These are phyloP conservation scores for Saccharomycopsis microspora DNA, from an alignment of 805 yeast species.

Conservation along the genomic window DNA sequence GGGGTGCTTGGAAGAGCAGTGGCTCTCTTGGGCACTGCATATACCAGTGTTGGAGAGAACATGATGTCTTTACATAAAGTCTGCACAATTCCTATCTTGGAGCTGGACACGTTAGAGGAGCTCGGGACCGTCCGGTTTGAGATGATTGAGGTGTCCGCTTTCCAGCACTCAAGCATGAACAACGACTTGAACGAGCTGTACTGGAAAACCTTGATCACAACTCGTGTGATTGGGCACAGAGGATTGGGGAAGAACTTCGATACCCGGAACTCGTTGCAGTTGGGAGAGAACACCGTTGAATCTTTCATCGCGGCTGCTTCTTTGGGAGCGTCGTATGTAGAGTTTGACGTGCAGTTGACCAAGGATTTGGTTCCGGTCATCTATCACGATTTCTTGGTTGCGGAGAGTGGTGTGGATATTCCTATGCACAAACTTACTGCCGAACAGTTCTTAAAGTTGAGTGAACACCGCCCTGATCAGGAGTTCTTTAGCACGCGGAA, in stretches of 20 bases:
- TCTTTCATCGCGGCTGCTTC: slow-evolving; percentile 95
- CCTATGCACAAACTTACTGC: slow-evolving; percentile 90
- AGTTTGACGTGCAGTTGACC: slow-evolving; percentile 91
- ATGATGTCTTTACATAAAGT: slow-evolving; percentile 55
- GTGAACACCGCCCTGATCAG: slow-evolving; percentile 19
- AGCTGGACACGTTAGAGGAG: slow-evolving; percentile 56
- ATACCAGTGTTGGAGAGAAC: slow-evolving; percentile 56
- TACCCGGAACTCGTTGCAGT: slow-evolving; percentile 64
- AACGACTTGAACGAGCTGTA: slow-evolving; percentile 64
- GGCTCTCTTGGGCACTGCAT: slow-evolving; percentile 50
- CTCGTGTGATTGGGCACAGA: slow-evolving; percentile 91
- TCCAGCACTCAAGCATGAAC: slow-evolving; percentile 56
- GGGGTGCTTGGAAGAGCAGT: slow-evolving; percentile 71
- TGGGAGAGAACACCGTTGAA: slow-evolving; percentile 93
- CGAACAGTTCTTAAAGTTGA: slow-evolving; percentile 69
- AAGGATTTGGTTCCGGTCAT: slow-evolving; percentile 87
- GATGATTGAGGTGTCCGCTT: slow-evolving; percentile 58
- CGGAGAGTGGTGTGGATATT: slow-evolving; percentile 90
- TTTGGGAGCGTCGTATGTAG: slow-evolving; percentile 91
- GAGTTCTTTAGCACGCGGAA: background rate
- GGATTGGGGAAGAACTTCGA: slow-evolving; percentile 84
- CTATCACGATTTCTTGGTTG: slow-evolving; percentile 88
- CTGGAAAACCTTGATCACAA: slow-evolving; percentile 83
- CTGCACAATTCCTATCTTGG: slow-evolving; percentile 67
- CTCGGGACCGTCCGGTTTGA: slow-evolving; percentile 75